Base-by-base conservation (phyloP, 2,329 filamentous ascomycete species). In the Penicillium brasilianum region DNA sequence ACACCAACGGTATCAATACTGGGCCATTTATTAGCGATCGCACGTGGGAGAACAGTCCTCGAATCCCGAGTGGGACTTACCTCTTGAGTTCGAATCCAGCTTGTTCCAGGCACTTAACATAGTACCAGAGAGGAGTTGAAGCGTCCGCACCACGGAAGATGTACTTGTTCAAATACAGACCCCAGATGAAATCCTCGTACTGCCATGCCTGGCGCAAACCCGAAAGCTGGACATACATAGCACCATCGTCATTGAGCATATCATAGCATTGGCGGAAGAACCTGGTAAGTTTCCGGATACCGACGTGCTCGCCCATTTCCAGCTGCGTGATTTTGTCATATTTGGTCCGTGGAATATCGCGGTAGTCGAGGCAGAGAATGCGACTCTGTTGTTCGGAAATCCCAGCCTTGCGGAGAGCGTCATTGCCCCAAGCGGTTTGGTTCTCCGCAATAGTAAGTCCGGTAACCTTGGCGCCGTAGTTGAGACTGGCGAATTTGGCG, bases 101-200 rank as follows among this genome's bases (percentile, higher is more conserved):
- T 61, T 85, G 86, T 81, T 96, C 92, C 18, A 95, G 84, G 74
- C 87, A 87, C 77, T 90, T 85, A 68, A 93, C 81, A 72, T 92
- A 90, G 79, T 87, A 92, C 71, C 90, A 90, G 22, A 96, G 87
- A 48, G 93, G 92, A 59, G 91, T 94, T 14, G 91, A 95, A 51
- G 92, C 92, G 75, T 96, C 92, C 58, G 93, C 93, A 74, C 93
- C 92, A 48, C 91, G 93, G 85, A 96, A 97, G 76, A 96, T 84
- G 79, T 96, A 95, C 83, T 94, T 96, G 87, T 96, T 96, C 91
- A 96, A 92, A 84, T 94, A 96, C 57, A 96, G 84, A 73, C 92
- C 92, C 92, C 93, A 96, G 77, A 92, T 89, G 56, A 96, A 85
- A 80, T 96, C 92, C 83, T 96, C 91, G 72, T 94, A 96, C 79